Conservation (phyloP, 768 basidiomycete genomes). For the Arthromyces matolae region DNA sequence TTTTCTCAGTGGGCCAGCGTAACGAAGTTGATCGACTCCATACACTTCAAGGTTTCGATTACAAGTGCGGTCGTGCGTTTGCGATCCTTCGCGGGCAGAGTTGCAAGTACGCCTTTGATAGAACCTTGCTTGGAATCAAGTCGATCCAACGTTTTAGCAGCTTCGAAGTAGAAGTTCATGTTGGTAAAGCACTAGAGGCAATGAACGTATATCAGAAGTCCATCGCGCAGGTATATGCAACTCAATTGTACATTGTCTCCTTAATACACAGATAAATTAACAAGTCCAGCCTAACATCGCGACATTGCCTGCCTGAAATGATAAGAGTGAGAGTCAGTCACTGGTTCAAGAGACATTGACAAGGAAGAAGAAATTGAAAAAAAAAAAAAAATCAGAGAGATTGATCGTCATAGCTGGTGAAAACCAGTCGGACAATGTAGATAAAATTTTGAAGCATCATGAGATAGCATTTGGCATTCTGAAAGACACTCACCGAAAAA, state of each 20-base stretch:
- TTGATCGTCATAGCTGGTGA: conserved; percentile 48
- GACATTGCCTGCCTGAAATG: conserved; percentile 4
- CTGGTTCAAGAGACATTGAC: too few species aligned
- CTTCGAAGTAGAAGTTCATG: conserved; percentile 98
- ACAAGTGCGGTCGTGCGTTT: conserved; percentile 83
- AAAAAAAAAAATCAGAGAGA: conserved; percentile 26
- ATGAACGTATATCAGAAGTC: conserved; percentile 20
- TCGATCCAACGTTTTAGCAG: conserved; percentile 77
- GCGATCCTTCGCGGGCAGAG: conserved; percentile 68
- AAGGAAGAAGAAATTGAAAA: too few species aligned
- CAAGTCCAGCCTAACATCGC: neutral
- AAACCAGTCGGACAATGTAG: conserved; percentile 86
- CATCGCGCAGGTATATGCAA: conserved; percentile 11
- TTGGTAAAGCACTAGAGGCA: conserved; percentile 29
- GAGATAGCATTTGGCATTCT: conserved; percentile 2
- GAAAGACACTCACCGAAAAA: too few species aligned
- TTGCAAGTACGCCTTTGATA: conserved; percentile 78
- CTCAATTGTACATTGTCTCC: conserved; percentile 19
- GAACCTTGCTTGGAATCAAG: conserved; percentile 90
- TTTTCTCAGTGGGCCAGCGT: too few species aligned
- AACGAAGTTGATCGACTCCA: conserved; percentile 25
- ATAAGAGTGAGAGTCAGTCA: conserved; percentile 11
- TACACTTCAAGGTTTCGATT: conserved; percentile 95
- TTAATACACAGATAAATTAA: conserved; percentile 7
- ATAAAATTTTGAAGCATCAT: conserved; percentile 70